Base-by-base conservation (phyloP, 164 flowering plant species). In the Platanus orientalis region DNA sequence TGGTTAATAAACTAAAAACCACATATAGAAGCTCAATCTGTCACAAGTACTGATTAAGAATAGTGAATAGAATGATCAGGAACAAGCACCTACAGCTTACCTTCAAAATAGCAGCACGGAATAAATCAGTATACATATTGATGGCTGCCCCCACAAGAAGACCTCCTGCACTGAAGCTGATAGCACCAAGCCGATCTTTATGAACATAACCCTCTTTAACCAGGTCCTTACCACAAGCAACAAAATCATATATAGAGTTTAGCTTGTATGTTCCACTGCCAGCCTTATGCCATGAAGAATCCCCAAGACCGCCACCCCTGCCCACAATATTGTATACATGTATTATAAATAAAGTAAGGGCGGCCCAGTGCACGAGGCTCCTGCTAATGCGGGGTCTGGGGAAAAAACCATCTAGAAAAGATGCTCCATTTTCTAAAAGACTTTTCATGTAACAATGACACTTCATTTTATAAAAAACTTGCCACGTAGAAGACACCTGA, bases 261-360 rank as follows among this genome's bases (percentile, higher is more conserved):
- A 67, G 60, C 73, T 94, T 91, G 72, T 71, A 44, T 57, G 71
- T 42, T 68, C 93, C 92, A 67, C 78, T 71, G 29, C 97, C 99
- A 65, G 78, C 77, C 67, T 79, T 78, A 78, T 94, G 99, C 99
- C 99, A 94, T 55, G 84, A 80, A 63, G 83, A 69, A 71, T 78
- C 84, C 16, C 64, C 75, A 58, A 87, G 92, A 54, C 90, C 86
- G 25, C 97, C 96, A 50, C 99, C 99, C 78, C 98, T 90, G 87
- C 48, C 20, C 79, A 58, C 28, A 45, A 55, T 17, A 21, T 52
- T 65, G 16, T 27, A 19, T 26, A 16, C 13, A 5, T 34, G n/a
- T n/a, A 20, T 13, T 47, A 62, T 20, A 27, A 47, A 25, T 26
- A 57, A 30, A 20, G 48, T 42, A 58, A 45, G n/a, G n/a, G n/a